Percentiles rank a stretch among this genome's conserved stretches.
Conservation (phyloP, 139 green algal species). For the Helicosporidium sp. region DNA sequence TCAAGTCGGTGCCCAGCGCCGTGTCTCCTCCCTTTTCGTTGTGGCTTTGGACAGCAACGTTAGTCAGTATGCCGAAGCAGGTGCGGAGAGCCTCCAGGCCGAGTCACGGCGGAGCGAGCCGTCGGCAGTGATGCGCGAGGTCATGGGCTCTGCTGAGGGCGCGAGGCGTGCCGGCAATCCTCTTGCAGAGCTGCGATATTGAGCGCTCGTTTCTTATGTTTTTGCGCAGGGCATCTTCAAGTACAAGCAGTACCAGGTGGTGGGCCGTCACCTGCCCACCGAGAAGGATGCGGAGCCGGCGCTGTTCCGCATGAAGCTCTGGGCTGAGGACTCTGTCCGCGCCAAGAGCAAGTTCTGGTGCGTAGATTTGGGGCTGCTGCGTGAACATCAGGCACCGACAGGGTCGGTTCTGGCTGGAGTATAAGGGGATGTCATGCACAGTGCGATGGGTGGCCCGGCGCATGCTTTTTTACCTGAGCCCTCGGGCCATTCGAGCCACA, state of each 20-base stretch:
- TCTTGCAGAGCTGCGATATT: too few relatives aligned
- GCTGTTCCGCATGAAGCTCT: constrained; percentile 99
- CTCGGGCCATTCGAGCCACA: not conserved
- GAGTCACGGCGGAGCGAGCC: too few relatives aligned
- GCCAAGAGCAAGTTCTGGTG: constrained; percentile 98
- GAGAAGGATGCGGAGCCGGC: constrained; percentile 62
- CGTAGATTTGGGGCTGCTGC: too few relatives aligned
- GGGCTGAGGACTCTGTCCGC: constrained; percentile 71
- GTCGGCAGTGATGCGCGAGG: not conserved
- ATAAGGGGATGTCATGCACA: too few relatives aligned
- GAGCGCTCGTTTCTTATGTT: not conserved
- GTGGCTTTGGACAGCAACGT: too few relatives aligned
- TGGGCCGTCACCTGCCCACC: constrained; percentile 86
- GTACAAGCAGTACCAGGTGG: constrained; percentile 97
- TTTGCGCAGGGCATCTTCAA: constrained; percentile 54
- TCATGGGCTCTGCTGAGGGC: not conserved
- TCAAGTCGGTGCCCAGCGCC: too few relatives aligned
- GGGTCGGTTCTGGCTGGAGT: too few relatives aligned
- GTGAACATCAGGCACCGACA: too few relatives aligned
- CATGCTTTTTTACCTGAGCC: not conserved
- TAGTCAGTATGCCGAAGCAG: not conserved
- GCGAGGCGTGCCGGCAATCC: too few relatives aligned
- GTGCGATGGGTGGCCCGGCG: too few relatives aligned
- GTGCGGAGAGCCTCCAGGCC: not conserved
- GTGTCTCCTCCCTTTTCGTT: too few relatives aligned